phyloP scores from a whole-genome alignment of 257 asterid species.

The Solanum etuberosum region DNA sequence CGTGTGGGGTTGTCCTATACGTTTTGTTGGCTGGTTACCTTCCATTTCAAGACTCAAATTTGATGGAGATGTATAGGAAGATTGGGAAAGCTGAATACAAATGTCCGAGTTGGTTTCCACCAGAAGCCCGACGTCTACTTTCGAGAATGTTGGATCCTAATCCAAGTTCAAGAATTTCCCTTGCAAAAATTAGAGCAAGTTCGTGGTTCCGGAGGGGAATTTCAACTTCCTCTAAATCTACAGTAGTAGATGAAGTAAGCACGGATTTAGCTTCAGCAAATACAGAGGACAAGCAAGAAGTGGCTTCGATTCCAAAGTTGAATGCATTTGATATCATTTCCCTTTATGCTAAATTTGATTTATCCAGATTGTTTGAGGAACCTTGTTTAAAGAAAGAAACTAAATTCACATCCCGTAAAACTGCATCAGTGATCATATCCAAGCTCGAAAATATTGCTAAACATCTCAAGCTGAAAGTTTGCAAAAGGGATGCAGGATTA shows the following conservation, averaged over 20 bases:
- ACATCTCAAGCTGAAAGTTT: constrained; percentile 48
- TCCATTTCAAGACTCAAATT: constrained; percentile 65
- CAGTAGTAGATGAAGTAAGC: constrained; percentile 15
- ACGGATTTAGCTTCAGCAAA: constrained; percentile 16
- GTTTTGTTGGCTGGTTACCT: constrained; percentile 68
- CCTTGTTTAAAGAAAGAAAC: constrained; percentile 41
- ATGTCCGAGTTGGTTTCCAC: constrained; percentile 61
- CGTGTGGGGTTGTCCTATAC: constrained; percentile 68
- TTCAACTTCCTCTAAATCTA: constrained; percentile 10
- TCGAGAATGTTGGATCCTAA: constrained; percentile 57
- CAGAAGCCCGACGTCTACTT: constrained; percentile 41
- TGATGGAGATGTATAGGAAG: constrained; percentile 78
- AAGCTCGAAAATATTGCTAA: constrained; percentile 65
- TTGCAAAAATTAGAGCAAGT: constrained; percentile 37
- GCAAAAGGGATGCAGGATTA: constrained; percentile 55
- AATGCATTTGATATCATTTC: constrained; percentile 86
- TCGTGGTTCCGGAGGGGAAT: constrained; percentile 53
- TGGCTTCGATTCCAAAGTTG: constrained; percentile 24
- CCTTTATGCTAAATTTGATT: constrained; percentile 60
- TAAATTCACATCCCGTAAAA: constrained; percentile 58
- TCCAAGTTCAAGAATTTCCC: constrained; percentile 47
- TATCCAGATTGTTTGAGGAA: constrained; percentile 65
- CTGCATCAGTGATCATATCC: constrained; percentile 54
- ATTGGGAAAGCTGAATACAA: constrained; percentile 49
- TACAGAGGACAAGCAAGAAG: constrained; percentile 14